Evolutionary conservation across 2,329 filamentous ascomycete species (phyloP), one percentile per base, ranked within the genome.

Genomic region (Colletotrichum melonis): DNA sequence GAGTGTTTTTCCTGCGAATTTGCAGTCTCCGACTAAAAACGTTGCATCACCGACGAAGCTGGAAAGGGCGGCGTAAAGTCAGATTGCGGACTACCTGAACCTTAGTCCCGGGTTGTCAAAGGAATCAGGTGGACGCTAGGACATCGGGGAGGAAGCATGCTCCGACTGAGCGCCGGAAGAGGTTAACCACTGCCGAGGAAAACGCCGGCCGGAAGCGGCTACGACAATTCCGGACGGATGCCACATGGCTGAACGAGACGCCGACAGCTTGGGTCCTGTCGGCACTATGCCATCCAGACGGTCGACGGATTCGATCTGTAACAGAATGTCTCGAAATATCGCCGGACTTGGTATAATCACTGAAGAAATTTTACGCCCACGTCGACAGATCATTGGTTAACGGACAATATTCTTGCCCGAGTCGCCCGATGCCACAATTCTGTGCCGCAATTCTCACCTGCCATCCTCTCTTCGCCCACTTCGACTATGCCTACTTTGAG

Each of bases 301-400:
- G 58, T 24, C 22, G 32, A 14, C 9, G 22, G 54, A 12, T 24
- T 62, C 59, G 24, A 26, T 49, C 5, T 64, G 65, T 70, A 12
- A 35, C 56, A 63, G 46, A 26, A 62, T 58, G 67, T 73, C 67
- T 66, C 9, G n/a, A 60, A 57, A 32, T 22, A 71, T 62, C 71
- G 56, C 71, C 71, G 71, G 71, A 73, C 12, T 57, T 65, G 71
- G 71, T 24, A 28, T 71, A 62, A 60, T 11, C 62, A 22, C 24
- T 42, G 26, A 46, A 24, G 54, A 38, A 38, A 28, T 38, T 59
- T 46, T 11, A 42, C 32, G 24, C 65, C 65, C 30, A 59, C 52
- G 19, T 49, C 42, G 16, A 49, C n/a, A 56, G 9, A 26, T 59
- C 32, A 58, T n/a, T 26, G 55, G 30, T n/a, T 28, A 7, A 14